Base-by-base conservation (phyloP, 768 basidiomycete genomes). In the Amanita thiersii region DNA sequence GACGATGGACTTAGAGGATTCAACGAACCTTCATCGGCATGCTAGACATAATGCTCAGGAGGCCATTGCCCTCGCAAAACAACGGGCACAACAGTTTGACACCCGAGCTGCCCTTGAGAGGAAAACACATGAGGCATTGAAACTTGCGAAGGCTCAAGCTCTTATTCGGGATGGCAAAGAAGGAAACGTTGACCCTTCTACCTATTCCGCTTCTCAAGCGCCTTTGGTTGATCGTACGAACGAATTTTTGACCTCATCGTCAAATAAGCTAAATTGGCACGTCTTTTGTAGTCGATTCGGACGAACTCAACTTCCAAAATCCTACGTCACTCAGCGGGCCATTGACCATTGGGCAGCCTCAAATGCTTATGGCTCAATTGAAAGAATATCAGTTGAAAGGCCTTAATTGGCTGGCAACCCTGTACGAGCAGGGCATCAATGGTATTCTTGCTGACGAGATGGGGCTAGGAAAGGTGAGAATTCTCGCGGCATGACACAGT, bases 311-410 rank as follows among this genome's bases (percentile, higher is more conserved):
- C 64, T 98, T 99, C 80, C 93, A 97, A 64, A 98, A 99, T 55
- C 96, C 96, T 5, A 90, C 91, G 3, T 88, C 89, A 11, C 62
- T 93, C 49, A 86, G 74, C 34, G 91, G 89, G 6, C 78, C 80
- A 6, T 63, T 92, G 50, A 88, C 85, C 3, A 84, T 98, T 51
- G 75, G 77, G 14, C 96, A 99, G 55, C 96, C 96, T 5, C 80
- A 79, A 60, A 94, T 98, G 87, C 69, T 99, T 47, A 90, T 91
- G 77, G 91, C 92, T 5, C 87, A 90, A 50, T 66, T 99, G 40
- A 99, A 99, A 62, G 96, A 99, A 59, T 99, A 98, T 58, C 96
- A 99, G 58, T 62, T 99, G 43, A 98, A 98, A 55, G 96, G 96
- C 48, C 71, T 99, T 24, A 98, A 96, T 49, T 99, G 96, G 96